Conservation (phyloP, 2,329 filamentous ascomycete genomes). For the Tolypocladium amazonense region DNA sequence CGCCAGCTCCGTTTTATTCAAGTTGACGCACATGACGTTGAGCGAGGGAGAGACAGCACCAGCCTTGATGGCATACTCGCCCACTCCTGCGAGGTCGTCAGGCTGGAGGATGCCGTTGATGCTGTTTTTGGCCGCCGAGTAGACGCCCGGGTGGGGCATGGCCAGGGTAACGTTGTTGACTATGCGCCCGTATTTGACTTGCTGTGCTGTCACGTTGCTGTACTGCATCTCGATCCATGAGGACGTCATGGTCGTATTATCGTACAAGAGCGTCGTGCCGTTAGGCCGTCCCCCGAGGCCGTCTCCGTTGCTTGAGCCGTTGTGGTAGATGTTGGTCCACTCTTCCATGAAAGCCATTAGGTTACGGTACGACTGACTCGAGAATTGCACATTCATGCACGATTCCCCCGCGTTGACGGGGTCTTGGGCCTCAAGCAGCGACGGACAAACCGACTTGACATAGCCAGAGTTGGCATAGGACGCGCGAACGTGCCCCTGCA, state of each 20-base stretch:
- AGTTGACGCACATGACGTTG: constrained; percentile 63
- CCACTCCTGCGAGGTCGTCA: constrained; percentile 50
- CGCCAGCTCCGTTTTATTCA: constrained; percentile 45
- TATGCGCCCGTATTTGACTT: constrained; percentile 39
- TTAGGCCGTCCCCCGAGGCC: constrained; percentile 40
- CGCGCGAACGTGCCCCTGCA: constrained; percentile 47
- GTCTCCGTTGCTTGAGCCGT: constrained; percentile 28
- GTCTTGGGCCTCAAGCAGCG: constrained; percentile 43
- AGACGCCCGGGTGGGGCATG: constrained; percentile 63
- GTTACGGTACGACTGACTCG: constrained; percentile 61
- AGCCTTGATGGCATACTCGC: constrained; percentile 56
- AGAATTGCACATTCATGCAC: constrained; percentile 60
- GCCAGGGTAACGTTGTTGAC: constrained; percentile 70
- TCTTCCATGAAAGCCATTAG: constrained; percentile 47
- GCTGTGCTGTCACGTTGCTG: constrained; percentile 40
- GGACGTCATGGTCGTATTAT: constrained; percentile 61
- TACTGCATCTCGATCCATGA: constrained; percentile 54
- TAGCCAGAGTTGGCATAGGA: constrained; percentile 54
- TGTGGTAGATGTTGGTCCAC: constrained; percentile 39
- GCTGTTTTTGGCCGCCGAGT: constrained; percentile 49
- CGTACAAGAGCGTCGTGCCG: constrained; percentile 53
- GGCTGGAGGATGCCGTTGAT: constrained; percentile 63
- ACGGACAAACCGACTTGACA: constrained; percentile 45
- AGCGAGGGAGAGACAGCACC: constrained; percentile 60
- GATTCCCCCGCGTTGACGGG: constrained; percentile 31